Conservation (phyloP, 805 yeast genomes). For the Sungouiozyma intestinalis region DNA sequence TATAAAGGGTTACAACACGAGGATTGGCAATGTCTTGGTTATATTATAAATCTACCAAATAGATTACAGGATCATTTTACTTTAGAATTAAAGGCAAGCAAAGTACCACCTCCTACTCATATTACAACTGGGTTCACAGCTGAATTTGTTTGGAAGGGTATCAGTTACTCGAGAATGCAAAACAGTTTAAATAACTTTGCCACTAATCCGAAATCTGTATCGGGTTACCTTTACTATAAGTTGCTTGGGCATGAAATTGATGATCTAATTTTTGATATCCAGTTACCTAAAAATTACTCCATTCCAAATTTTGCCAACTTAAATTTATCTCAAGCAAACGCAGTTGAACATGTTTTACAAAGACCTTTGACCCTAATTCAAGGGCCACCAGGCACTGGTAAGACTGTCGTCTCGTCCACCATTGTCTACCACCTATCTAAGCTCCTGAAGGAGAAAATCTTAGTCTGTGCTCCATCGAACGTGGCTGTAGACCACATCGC, state of each 20-base stretch:
- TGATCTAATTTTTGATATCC: conserved; percentile 48
- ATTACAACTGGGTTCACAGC: conserved; percentile 62
- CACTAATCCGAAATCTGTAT: conserved; percentile 52
- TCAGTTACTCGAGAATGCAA: conserved; percentile 77
- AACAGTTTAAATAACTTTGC: conserved; percentile 66
- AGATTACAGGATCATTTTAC: conserved; percentile 58
- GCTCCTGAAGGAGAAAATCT: conserved; percentile 49
- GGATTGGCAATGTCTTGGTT: conserved; percentile 68
- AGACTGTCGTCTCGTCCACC: conserved; percentile 87
- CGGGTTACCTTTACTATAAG: conserved; percentile 65
- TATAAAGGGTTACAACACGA: conserved; percentile 47
- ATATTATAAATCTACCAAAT: conserved; percentile 60
- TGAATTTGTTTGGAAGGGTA: conserved; percentile 84
- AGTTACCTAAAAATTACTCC: conserved; percentile 52
- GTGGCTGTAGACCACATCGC: conserved; percentile 92
- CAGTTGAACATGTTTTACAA: conserved; percentile 58
- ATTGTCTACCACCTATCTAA: conserved; percentile 67
- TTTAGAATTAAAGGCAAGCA: conserved; percentile 46
- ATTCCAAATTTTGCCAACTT: conserved; percentile 59
- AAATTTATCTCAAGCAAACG: conserved; percentile 70
- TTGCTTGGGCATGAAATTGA: conserved; percentile 72
- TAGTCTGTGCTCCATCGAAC: conserved; percentile 93
- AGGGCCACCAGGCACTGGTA: conserved; percentile 97
- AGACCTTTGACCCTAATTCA: conserved; percentile 75
- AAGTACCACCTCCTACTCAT: conserved; percentile 40